Conservation (phyloP, 2,329 filamentous ascomycete species). For the Mycosphaerella sp. region DNA sequence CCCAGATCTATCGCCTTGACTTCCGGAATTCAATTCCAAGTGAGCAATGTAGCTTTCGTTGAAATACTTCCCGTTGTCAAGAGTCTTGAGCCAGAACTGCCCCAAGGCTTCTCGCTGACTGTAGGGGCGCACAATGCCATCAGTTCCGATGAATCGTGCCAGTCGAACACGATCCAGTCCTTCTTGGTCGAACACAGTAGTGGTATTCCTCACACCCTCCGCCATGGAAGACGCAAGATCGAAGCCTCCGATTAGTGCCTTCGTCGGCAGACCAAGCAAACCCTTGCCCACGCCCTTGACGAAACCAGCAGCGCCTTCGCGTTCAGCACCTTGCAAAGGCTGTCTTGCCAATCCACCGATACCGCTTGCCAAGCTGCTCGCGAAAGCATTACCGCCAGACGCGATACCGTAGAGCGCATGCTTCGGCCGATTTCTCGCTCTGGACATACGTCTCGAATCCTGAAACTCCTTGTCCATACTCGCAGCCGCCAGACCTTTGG, state of each 20-base stretch:
- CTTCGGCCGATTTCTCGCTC: slow-evolving; percentile 88
- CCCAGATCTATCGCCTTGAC: slow-evolving; percentile 57
- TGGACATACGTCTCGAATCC: slow-evolving; percentile 87
- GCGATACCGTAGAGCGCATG: slow-evolving; percentile 96
- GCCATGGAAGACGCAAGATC: slow-evolving; percentile 96
- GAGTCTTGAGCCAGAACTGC: slow-evolving; percentile 97
- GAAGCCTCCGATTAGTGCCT: slow-evolving; percentile 92
- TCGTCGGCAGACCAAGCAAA: slow-evolving; percentile 87
- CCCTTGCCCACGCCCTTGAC: slow-evolving; percentile 98
- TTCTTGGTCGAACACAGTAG: slow-evolving; percentile 92
- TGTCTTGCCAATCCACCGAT: slow-evolving; percentile 91
- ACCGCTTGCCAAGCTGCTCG: slow-evolving; percentile 85
- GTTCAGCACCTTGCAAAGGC: slow-evolving; percentile 90
- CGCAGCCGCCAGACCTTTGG: slow-evolving; percentile 90
- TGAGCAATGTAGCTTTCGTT: slow-evolving; percentile 97
- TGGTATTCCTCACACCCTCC: slow-evolving; percentile 96
- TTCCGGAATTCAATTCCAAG: slow-evolving; percentile 62
- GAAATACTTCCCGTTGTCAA: slow-evolving; percentile 97
- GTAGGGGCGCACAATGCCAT: slow-evolving; percentile 92
- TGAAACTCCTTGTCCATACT: slow-evolving; percentile 99
- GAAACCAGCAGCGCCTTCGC: slow-evolving; percentile 88
- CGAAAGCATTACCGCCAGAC: slow-evolving; percentile 88
- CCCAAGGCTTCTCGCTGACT: slow-evolving; percentile 90
- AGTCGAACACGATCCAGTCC: slow-evolving; percentile 93
- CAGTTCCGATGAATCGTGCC: slow-evolving; percentile 81